Evolutionary conservation across 495 filamentous ascomycete species (phyloP), one percentile per base, ranked within the genome.

Genomic region (Xylaria castorea): DNA sequence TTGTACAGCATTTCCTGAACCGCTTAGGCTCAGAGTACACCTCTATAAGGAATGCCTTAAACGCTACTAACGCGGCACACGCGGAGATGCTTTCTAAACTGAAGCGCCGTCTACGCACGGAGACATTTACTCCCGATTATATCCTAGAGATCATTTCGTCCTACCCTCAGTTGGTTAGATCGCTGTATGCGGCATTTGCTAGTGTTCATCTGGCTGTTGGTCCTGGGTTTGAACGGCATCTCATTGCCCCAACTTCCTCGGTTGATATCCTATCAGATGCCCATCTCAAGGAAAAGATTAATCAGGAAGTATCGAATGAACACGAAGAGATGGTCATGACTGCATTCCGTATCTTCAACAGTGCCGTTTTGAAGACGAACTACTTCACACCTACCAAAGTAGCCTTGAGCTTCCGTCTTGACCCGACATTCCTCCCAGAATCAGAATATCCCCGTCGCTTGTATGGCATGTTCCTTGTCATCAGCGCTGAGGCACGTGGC

Each of bases 341-440:
- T 22, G 92, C 94, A n/a, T 98, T 99, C 89, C 90, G 93, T 67
- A 89, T 95, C 58, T 99, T 99, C 87, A 98, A 98, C 84, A 88
- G 87, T 63, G 88, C 91, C 57, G 89, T 97, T 44, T 85, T 98
- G 74, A 98, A 98, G 88, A 98, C 96, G 73, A 99, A 99, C 85
- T 99, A 97, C 86, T 99, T 97, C 87, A 99, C 96, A 0, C 96
- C 96, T 0, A 99, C 96, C 69, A 99, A 99, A 86, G 95, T 99
- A 36, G 96, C 97, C 18, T 88, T 99, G 73, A 97, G 94, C 84
- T 99, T 98, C 91, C 91, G 96, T 67, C 85, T 98, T 65, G 91
- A 97, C 76, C 95, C 96, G 6, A 81, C 81, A 11, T 98, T 99
- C 86, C 86, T 99, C 22, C 96, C 96, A 3, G 86, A 92, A 75